phyloP scores from a whole-genome alignment of 2,329 filamentous ascomycete genomes.

The Fusarium secorum region DNA sequence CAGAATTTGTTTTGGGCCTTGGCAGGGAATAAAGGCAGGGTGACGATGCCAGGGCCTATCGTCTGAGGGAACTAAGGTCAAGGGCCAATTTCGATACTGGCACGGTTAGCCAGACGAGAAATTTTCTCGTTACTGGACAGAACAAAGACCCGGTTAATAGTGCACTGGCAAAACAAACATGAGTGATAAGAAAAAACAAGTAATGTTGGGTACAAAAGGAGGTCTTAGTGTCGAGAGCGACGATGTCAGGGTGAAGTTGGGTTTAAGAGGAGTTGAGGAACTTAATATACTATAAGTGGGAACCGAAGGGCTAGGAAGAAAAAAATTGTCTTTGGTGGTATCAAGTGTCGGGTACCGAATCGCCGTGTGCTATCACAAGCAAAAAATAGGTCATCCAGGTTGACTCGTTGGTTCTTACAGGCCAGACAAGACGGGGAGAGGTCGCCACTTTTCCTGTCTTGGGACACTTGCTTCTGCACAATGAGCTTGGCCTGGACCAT shows the following conservation, averaged over 20 bases:
- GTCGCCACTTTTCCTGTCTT: constrained; percentile 28
- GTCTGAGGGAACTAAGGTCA: constrained; percentile 29
- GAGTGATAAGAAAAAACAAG: background rate
- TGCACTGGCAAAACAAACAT: constrained; percentile 3
- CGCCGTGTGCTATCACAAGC: constrained; percentile 34
- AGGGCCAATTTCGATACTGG: constrained; percentile 32
- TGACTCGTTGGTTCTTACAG: constrained; percentile 13
- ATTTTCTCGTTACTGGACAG: constrained; percentile 13
- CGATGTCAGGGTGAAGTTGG: constrained; percentile 29
- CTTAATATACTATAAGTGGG: constrained; percentile 26
- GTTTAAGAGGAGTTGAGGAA: constrained; percentile 33
- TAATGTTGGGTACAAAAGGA: constrained; percentile 11
- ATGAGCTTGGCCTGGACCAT: constrained; percentile 25
- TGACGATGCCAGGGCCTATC: constrained; percentile 22
- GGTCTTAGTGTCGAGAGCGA: constrained; percentile 22
- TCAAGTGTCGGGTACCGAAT: constrained; percentile 33
- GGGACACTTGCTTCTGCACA: constrained; percentile 18
- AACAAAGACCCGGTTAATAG: constrained; percentile 9
- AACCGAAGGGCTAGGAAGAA: constrained; percentile 30
- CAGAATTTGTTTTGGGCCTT: constrained; percentile 26
- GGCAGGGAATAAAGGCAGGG: constrained; percentile 30
- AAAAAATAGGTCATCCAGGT: constrained; percentile 24
- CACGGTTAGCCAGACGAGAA: constrained; percentile 24
- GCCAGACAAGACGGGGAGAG: constrained; percentile 1
- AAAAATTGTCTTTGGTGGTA: constrained; percentile 40